Percentiles rank a stretch among this genome's conserved stretches.
Conservation (phyloP, 2,329 filamentous ascomycete species). For the Cercospora sojina region DNA sequence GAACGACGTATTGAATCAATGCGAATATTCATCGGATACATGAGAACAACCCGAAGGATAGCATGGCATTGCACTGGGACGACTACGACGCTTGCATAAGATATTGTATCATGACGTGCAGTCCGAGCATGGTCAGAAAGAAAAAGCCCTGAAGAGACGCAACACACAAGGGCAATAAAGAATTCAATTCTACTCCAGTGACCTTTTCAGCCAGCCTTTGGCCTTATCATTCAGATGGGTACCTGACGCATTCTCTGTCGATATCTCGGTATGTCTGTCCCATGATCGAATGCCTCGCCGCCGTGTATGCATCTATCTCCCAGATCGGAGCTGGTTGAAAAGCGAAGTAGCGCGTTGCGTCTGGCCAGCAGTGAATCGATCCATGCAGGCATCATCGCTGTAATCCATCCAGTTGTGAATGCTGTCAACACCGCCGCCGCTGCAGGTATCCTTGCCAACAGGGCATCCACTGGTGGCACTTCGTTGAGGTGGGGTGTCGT, state of each 20-base stretch:
- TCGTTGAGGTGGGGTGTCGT: slow-evolving; percentile 42
- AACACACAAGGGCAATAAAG: neutral
- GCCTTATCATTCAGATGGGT: neutral
- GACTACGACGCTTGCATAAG: neutral
- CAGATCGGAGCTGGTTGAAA: slow-evolving; percentile 10
- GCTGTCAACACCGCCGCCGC: slow-evolving; percentile 36
- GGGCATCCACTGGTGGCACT: slow-evolving; percentile 52
- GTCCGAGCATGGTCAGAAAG: neutral
- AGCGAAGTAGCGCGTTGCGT: slow-evolving; percentile 12
- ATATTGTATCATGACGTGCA: neutral
- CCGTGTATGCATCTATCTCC: neutral
- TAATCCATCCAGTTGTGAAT: slow-evolving; percentile 53
- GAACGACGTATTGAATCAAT: neutral
- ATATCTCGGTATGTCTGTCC: neutral
- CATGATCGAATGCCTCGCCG: neutral
- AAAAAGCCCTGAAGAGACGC: neutral
- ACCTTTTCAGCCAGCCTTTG: neutral
- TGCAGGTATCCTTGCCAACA: slow-evolving; percentile 48
- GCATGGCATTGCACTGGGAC: neutral
- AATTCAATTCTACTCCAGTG: neutral
- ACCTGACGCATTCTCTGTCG: neutral
- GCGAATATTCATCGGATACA: neutral
- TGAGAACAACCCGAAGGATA: neutral
- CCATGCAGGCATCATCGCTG: slow-evolving; percentile 20
- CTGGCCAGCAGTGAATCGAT: slow-evolving; percentile 21